These are phyloP conservation scores for Rutstroemia sp. DNA, from an alignment of 2,329 filamentous ascomycete species.

Conservation along the genomic window DNA sequence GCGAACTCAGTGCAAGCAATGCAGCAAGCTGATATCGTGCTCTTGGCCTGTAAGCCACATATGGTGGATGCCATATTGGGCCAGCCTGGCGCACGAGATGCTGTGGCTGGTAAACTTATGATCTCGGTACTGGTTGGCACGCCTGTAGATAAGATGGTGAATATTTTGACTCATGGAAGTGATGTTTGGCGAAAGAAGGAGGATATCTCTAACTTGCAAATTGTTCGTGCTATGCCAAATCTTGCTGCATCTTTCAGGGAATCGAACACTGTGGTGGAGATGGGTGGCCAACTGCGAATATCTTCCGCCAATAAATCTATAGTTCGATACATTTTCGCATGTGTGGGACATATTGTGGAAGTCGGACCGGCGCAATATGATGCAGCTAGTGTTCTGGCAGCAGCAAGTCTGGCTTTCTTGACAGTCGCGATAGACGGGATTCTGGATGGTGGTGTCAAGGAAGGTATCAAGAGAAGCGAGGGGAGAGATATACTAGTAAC, in stretches of 20 bases:
- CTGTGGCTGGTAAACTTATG: slow-evolving; percentile 71
- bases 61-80: slow-evolving; percentile 63
- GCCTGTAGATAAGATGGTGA: slow-evolving; percentile 54
- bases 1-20: slow-evolving; percentile 62
- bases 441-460: slow-evolving; percentile 69
- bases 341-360: slow-evolving; percentile 62
- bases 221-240: slow-evolving; percentile 80
- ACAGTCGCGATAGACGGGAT: slow-evolving; percentile 69
- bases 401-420: slow-evolving; percentile 69
- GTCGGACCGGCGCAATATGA: slow-evolving; percentile 64
- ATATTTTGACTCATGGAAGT: slow-evolving; percentile 47
- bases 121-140: slow-evolving; percentile 79
- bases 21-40: slow-evolving; percentile 62
- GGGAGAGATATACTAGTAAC: slow-evolving; percentile 72
- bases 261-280: slow-evolving; percentile 68
- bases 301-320: slow-evolving; percentile 32
- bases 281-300: not conserved
- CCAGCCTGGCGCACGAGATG: slow-evolving; percentile 60
- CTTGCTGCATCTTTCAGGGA: slow-evolving; percentile 72
- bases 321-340: slow-evolving; percentile 69
- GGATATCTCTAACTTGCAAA: slow-evolving; percentile 37
- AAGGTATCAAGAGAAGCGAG: slow-evolving; percentile 67
- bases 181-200: slow-evolving; percentile 21
- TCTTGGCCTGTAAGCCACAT: slow-evolving; percentile 77
- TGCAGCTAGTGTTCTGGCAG: slow-evolving; percentile 64